Base-by-base conservation (phyloP, 2,329 filamentous ascomycete genomes). In the Macroventuria anomochaeta region DNA sequence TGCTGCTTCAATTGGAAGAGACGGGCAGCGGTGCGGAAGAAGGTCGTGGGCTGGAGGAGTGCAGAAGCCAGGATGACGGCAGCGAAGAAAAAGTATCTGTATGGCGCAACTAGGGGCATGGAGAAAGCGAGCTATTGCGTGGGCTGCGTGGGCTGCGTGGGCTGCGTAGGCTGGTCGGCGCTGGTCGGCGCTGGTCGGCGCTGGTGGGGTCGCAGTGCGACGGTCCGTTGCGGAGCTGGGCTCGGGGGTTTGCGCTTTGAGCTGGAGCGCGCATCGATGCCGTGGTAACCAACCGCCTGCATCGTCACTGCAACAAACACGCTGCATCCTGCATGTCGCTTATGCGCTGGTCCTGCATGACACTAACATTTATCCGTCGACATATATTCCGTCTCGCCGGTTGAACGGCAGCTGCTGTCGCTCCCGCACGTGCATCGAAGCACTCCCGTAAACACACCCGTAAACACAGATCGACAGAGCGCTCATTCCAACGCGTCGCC, bases 11-110 rank as follows among this genome's bases (percentile, higher is more conserved):
- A 51, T 55, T 70, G 70, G n/a, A 53, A 46, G 17, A 73, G 65
- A 25, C 71, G 62, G 42, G 61, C 53, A 31, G 63, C 49, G 55
- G 66, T 65, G 44, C 72, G 68, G 40, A 65, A 61, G 34, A 75
- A 55, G 29, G 67, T 43, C 28, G 69, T 60, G 8, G 69, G 59
- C 20, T 62, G 62, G 25, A 73, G 43, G 20, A 71, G 42, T 59
- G 68, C 69, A 57, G 62, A 56, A 50, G 69, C 68, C 70, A 73
- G 66, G 57, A 73, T 67, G 63, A 66, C 41, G 58, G 69, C 38
- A 37, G 67, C 64, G 46, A 70, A 56, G 51, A 72, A 61, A 53
- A 70, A 64, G 65, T 65, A 67, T 62, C 57, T 67, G 53, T 55
- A 68, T 64, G 62, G 65, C 60, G 62, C 55, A 52, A 62, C 58